Evolutionary conservation across 345 rosid species (phyloP).

Genomic region (Salix caprea): DNA sequence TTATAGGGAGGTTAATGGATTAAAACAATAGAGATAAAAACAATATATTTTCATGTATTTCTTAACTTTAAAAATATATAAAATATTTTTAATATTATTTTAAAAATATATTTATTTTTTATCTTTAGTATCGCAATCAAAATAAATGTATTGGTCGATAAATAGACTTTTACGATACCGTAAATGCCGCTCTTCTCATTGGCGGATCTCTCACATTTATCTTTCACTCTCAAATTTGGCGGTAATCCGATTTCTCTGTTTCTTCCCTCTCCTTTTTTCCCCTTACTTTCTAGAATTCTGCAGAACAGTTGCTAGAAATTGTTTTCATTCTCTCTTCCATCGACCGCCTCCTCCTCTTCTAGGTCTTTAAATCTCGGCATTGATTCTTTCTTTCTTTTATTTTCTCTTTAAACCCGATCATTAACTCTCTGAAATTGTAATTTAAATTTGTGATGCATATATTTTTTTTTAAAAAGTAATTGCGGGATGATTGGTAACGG

Average conservation of each 20-base stretch:
- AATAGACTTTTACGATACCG: not conserved
- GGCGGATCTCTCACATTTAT: conserved; percentile 19
- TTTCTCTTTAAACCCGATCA: no score
- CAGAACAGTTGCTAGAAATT: not conserved
- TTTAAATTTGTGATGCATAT: no score
- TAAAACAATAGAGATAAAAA: no score
- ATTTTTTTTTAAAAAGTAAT: not conserved
- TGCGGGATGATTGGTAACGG: not conserved
- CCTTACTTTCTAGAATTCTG: not conserved
- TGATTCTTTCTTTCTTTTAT: no score
- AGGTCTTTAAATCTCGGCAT: no score
- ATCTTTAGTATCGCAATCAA: no score
- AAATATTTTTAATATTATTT: no score
- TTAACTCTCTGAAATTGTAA: no score
- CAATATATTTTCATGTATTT: no score
- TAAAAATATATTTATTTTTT: no score
- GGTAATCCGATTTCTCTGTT: conserved; percentile 36
- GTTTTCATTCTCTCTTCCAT: not conserved
- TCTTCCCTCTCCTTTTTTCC: not conserved
- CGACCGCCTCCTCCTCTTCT: not conserved
- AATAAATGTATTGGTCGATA: not conserved
- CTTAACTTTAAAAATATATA: no score
- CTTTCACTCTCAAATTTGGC: conserved; percentile 14
- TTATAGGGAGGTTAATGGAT: no score
- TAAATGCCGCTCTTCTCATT: not conserved